These are phyloP conservation scores for Malassezia obtusa DNA, from an alignment of 1,284 basidiomycete species.

Conservation along the genomic window DNA sequence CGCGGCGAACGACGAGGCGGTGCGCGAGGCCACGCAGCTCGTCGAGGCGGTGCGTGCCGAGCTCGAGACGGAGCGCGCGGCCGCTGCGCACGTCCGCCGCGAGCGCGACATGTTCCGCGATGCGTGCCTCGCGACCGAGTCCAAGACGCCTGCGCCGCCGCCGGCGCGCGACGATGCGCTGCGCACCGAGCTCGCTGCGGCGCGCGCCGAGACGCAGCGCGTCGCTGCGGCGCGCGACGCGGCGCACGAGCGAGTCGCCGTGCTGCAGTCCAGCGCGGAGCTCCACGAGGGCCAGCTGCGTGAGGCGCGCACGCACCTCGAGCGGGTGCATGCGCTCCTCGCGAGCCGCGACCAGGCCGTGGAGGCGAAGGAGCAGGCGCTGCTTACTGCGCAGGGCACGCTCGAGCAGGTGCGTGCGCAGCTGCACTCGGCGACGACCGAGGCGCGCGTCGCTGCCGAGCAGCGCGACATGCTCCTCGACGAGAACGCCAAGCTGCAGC, in stretches of 20 bases:
- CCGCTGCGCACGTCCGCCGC: slow-evolving; percentile 67
- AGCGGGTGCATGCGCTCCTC: slow-evolving; percentile 1
- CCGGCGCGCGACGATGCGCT: background rate
- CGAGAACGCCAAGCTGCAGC: slow-evolving; percentile 4
- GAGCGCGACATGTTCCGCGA: slow-evolving; percentile 77
- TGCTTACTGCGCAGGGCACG: background rate
- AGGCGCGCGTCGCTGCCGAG: slow-evolving; percentile 2
- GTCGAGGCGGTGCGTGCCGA: slow-evolving; percentile 69
- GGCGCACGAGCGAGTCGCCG: slow-evolving; percentile 9
- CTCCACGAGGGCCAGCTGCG: slow-evolving; percentile 38
- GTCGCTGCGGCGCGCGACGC: slow-evolving; percentile 8
- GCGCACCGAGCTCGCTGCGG: slow-evolving; percentile 1
- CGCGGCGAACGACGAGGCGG: slow-evolving; percentile 60
- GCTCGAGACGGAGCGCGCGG: slow-evolving; percentile 61
- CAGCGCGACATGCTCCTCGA: slow-evolving; percentile 12
- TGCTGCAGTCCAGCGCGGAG: slow-evolving; percentile 29
- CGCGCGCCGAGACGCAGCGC: background rate
- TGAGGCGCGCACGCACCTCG: slow-evolving; percentile 2
- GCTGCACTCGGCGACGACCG: slow-evolving; percentile 4
- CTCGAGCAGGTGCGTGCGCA: background rate
- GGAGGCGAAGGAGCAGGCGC: slow-evolving; percentile 7
- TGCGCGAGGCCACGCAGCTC: slow-evolving; percentile 74
- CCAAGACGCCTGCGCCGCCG: background rate
- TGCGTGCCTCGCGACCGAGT: slow-evolving; percentile 53
- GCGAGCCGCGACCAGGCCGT: slow-evolving; percentile 3